Base-by-base conservation (phyloP, 129 eudicot species). In the Pittosporum tobira region DNA sequence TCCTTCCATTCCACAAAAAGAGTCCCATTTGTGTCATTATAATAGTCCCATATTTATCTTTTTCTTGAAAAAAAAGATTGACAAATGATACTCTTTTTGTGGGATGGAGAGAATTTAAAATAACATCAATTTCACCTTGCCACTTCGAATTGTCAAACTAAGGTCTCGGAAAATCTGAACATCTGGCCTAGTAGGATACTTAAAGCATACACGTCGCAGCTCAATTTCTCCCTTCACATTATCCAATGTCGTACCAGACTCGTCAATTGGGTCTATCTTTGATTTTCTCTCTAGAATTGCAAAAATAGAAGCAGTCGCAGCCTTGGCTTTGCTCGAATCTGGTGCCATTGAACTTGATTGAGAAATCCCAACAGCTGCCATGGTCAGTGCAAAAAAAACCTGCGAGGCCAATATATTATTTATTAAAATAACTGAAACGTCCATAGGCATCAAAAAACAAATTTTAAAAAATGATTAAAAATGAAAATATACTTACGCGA, bases 351-450 rank as follows among this genome's bases (percentile, higher is more conserved):
- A 70, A 77, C 94, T 79, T 9, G 94, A 84, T 52, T 84, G 87
- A 13, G 90, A 81, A 8, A 84, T 65, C 40, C 76, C 90, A 25
- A 81, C 16, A 16, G 94, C 84, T 6, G 94, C 77, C 87, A 81
- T 73, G 26, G 87, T 80, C 50, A 88, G 68, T 64, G 96, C 94
- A 65, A 73, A 88, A 81, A 88, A 88, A 61, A 88, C 94, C 94
- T 83, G 87, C 66, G 62, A 63, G 20, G 24, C 15, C 14, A 14
- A 14, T 6, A 0, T 16, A 24, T 0, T 25, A 24, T 0, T 25
- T 44, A 26, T 60, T 6, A 60, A 26, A 60, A 43, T 27, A 4
- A 6, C 11, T 22, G 10, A 26, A 5, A 2, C 56, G 3, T 40
- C 46, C 46, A 2, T 40, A 40, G 0, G 10, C 40, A 34, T 8